Evolutionary conservation across 495 filamentous ascomycete species (phyloP).

Genomic region (Penicillium canescens): DNA sequence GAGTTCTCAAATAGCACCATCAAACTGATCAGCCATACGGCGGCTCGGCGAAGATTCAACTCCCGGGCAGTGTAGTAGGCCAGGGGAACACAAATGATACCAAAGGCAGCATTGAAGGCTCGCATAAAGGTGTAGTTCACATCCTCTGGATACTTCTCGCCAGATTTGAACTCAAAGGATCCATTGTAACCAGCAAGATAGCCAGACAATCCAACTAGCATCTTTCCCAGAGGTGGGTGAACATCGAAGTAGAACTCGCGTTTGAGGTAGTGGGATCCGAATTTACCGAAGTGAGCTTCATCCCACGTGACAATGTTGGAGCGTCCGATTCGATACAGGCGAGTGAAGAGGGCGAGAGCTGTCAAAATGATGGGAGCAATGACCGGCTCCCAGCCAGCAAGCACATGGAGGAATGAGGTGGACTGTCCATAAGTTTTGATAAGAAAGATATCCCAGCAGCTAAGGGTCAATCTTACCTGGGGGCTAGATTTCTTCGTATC

Average conservation of each 20-base stretch:
- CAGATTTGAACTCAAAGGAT: constrained; percentile 99
- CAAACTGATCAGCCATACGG: constrained; percentile 91
- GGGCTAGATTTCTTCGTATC: constrained; percentile 64
- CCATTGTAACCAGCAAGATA: constrained; percentile 98
- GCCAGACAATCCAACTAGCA: constrained; percentile 94
- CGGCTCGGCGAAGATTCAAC: constrained; percentile 77
- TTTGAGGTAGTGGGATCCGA: constrained; percentile 97
- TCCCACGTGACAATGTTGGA: constrained; percentile 99
- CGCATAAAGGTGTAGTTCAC: constrained; percentile 99
- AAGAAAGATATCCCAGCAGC: neutral
- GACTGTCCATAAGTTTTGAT: constrained; percentile 20
- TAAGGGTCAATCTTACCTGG: constrained; percentile 25
- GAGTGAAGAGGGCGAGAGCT: constrained; percentile 84
- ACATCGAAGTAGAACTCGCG: constrained; percentile 99
- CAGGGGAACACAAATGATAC: constrained; percentile 86
- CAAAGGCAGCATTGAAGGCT: constrained; percentile 94
- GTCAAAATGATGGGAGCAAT: constrained; percentile 90
- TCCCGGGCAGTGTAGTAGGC: constrained; percentile 94
- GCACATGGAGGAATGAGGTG: constrained; percentile 54
- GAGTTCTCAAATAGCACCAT: constrained; percentile 99
- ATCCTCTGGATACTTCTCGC: constrained; percentile 89
- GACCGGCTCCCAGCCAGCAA: constrained; percentile 82
- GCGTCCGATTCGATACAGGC: constrained; percentile 91
- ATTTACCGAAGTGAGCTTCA: constrained; percentile 98
- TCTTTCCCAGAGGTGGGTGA: constrained; percentile 95